These are phyloP conservation scores for Crithidia fasciculata DNA, from an alignment of 208 protist genomes.

Conservation along the genomic window DNA sequence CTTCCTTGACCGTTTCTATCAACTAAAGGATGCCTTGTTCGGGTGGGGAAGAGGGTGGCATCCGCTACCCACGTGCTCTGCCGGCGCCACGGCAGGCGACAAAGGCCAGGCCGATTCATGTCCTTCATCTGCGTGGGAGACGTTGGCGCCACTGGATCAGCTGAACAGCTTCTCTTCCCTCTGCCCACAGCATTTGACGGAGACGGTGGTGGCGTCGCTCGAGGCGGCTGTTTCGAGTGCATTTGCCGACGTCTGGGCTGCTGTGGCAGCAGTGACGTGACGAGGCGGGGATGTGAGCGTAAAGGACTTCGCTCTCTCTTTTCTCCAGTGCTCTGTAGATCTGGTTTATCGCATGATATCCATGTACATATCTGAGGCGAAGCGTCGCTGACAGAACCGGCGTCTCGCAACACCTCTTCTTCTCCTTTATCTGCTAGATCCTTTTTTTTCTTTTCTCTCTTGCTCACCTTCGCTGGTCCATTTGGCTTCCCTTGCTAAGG, in stretches of 20 bases:
- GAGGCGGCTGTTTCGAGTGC: background rate
- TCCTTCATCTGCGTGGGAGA: constrained; percentile 1
- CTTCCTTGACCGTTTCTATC: constrained; percentile 20
- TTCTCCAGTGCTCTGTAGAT: too few relatives aligned
- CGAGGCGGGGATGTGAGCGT: too few relatives aligned
- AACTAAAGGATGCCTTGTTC: constrained; percentile 16
- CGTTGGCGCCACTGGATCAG: background rate
- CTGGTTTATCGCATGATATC: too few relatives aligned
- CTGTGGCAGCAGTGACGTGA: background rate
- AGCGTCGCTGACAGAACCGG: too few relatives aligned
- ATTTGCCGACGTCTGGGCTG: constrained; percentile 22
- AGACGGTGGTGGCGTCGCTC: constrained; percentile 2
- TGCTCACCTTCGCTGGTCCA: background rate
- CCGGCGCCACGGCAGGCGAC: background rate
- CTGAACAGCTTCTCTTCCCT: constrained; percentile 10
- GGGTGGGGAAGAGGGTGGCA: constrained; percentile 26
- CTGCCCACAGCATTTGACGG: constrained; percentile 23
- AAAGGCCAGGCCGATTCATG: background rate
- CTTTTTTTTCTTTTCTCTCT: background rate
- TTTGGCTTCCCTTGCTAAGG: too few relatives aligned
- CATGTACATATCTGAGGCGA: too few relatives aligned
- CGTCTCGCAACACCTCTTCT: background rate
- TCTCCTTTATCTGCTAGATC: constrained; percentile 5
- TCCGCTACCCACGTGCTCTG: constrained; percentile 3
- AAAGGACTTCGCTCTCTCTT: too few relatives aligned